Percentiles rank a stretch among this genome's conserved stretches.
phyloP scores from a whole-genome alignment of 495 filamentous ascomycete species.

The Xylaria scruposa region DNA sequence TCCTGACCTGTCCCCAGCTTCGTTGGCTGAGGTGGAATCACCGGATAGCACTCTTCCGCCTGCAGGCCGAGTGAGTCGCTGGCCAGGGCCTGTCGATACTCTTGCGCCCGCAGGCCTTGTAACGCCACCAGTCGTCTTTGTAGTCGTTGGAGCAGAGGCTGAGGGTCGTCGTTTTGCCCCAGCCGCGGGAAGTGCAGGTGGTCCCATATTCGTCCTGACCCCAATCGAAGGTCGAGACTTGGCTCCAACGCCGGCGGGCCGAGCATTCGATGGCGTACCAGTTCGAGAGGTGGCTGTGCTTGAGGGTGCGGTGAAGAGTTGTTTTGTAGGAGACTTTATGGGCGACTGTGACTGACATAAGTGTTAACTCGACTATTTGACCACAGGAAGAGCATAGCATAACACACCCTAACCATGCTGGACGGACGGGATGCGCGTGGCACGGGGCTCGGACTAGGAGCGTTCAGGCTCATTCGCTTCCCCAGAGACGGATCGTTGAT shows the following conservation, averaged over 20 bases:
- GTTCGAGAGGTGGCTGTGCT: conserved; percentile 67
- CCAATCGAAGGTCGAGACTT: conserved; percentile 61
- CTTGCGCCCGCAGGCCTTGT: conserved; percentile 47
- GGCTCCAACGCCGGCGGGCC: conserved; percentile 47
- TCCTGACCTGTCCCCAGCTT: conserved; percentile 44
- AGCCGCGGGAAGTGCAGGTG: conserved; percentile 55
- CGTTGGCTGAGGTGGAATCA: conserved; percentile 48
- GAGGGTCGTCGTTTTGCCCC: conserved; percentile 44
- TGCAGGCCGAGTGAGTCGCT: conserved; percentile 40
- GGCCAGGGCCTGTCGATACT: conserved; percentile 40
- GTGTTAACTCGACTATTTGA: conserved; percentile 31
- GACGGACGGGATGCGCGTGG: conserved; percentile 59
- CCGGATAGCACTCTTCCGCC: conserved; percentile 50
- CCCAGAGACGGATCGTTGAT: conserved; percentile 55
- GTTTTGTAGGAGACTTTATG: conserved; percentile 81
- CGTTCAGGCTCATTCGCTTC: conserved; percentile 72
- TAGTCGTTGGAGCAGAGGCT: conserved; percentile 39
- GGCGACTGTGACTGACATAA: conserved; percentile 62
- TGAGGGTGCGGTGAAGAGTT: conserved; percentile 62
- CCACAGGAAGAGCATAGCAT: conserved; percentile 1
- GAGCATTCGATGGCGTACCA: conserved; percentile 61
- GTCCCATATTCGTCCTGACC: conserved; percentile 69
- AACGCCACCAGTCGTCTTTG: conserved; percentile 38
- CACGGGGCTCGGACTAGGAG: conserved; percentile 69
- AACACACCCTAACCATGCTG: conserved; percentile 64